Evolutionary conservation across 495 filamentous ascomycete species (phyloP).

Genomic region (Aspergillus steynii): DNA sequence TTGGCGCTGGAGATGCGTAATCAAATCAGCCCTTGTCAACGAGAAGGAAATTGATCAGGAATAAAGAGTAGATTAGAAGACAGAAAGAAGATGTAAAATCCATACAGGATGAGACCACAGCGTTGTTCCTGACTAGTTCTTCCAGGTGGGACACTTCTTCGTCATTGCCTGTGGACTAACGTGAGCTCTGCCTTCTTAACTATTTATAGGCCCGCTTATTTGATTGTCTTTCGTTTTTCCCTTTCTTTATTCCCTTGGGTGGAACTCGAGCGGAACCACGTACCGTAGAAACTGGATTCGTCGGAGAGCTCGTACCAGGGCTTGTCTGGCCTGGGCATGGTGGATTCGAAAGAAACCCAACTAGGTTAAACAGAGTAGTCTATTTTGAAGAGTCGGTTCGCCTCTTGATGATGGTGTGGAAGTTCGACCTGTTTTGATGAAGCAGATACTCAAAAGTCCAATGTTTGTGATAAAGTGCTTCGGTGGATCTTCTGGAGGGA

Average conservation of each 20-base stretch:
- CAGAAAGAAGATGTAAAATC: not conserved
- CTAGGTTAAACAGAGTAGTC: not conserved
- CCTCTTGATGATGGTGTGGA: not conserved
- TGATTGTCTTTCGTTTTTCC: not conserved
- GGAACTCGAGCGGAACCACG: not conserved
- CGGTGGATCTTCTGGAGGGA: slow-evolving; percentile 1
- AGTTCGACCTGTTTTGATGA: no score
- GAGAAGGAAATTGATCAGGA: not conserved
- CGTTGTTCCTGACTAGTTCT: slow-evolving; percentile 21
- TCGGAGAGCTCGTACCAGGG: slow-evolving; percentile 47
- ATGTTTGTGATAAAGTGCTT: no score
- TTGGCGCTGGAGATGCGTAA: not conserved
- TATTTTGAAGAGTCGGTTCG: not conserved
- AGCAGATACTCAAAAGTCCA: no score
- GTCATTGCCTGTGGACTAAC: slow-evolving; percentile 50
- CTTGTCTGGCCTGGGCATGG: slow-evolving; percentile 6
- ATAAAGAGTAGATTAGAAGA: not conserved
- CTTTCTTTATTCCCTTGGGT: not conserved
- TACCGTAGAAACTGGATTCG: slow-evolving; percentile 75
- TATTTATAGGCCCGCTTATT: not conserved
- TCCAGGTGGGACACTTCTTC: slow-evolving; percentile 41
- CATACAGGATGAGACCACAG: not conserved
- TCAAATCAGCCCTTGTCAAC: not conserved
- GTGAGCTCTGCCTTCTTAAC: not conserved
- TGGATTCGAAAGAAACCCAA: not conserved